Evolutionary conservation across 495 filamentous ascomycete genomes (phyloP).

Genomic region (Annulohypoxylon bovei): DNA sequence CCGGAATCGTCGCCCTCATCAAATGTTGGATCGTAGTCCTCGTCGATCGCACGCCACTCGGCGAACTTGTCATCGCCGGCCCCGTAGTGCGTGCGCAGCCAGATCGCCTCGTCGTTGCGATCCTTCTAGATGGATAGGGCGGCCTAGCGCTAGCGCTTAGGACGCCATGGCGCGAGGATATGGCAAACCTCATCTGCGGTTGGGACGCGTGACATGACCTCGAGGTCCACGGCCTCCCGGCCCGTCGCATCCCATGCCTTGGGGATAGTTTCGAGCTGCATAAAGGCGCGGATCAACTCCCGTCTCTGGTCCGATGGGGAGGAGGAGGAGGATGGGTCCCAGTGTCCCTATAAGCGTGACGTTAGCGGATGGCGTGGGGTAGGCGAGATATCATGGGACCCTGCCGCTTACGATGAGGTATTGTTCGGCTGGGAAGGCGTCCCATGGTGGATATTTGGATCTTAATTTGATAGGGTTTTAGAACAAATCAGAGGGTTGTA

Average conservation of each 20-base stretch:
- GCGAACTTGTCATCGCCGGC: background rate
- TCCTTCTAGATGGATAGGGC: background rate
- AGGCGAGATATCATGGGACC: background rate
- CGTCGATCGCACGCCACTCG: background rate
- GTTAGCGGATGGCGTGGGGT: background rate
- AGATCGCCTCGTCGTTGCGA: background rate
- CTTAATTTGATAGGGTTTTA: background rate
- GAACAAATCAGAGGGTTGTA: too few species aligned
- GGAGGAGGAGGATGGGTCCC: background rate
- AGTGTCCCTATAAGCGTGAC: background rate
- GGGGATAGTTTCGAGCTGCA: background rate
- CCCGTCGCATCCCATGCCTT: background rate
- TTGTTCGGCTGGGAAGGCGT: background rate
- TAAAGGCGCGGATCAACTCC: background rate
- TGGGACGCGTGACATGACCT: background rate
- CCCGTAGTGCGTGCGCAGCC: background rate
- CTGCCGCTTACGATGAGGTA: background rate
- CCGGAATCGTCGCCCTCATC: background rate
- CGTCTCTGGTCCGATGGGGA: background rate
- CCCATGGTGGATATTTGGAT: background rate
- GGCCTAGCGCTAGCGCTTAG: background rate
- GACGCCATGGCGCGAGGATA: background rate
- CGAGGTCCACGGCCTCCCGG: background rate
- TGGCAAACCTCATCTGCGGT: background rate
- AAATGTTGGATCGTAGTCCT: background rate